Percentiles rank a stretch among this genome's conserved stretches.
phyloP scores from a whole-genome alignment of 176 grass and related monocot species.

The Oryza meyeriana region DNA sequence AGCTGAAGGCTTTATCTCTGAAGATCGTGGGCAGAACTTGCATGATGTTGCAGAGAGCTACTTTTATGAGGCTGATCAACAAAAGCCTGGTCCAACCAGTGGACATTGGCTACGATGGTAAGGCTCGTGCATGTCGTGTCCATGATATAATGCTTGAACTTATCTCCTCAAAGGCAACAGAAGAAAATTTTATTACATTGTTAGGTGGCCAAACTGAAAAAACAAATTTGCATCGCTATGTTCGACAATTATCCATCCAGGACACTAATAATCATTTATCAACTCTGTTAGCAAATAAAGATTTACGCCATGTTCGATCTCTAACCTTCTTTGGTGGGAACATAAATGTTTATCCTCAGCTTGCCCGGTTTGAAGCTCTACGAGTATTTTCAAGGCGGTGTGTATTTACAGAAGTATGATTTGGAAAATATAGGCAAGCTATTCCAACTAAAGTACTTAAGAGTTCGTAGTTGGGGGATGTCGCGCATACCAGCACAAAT shows the following conservation, averaged over 20 bases:
- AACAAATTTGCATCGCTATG: neutral
- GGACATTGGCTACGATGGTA: constrained; percentile 8
- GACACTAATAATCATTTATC: neutral
- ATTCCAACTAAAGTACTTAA: neutral
- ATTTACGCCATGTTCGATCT: neutral
- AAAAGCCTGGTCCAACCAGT: constrained; percentile 29
- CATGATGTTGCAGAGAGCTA: constrained; percentile 22
- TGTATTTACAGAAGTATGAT: neutral
- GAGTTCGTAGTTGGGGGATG: accelerated
- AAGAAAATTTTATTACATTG: constrained; percentile 36
- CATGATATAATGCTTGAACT: constrained; percentile 38
- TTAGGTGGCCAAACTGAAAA: neutral
- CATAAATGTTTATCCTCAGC: neutral
- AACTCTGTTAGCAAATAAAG: neutral
- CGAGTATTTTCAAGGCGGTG: neutral
- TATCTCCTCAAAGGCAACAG: constrained; percentile 1
- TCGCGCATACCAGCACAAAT: neutral
- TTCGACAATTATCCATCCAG: neutral
- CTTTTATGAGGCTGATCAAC: constrained; percentile 24
- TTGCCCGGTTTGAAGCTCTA: neutral
- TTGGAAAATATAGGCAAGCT: neutral
- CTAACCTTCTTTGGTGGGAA: neutral
- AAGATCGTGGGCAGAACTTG: neutral
- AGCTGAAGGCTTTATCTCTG: constrained; percentile 40
- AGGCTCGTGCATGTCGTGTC: neutral